phyloP scores from a whole-genome alignment of 202 grass and related monocot genomes.

The Schoenoplectus tabernaemontani region DNA sequence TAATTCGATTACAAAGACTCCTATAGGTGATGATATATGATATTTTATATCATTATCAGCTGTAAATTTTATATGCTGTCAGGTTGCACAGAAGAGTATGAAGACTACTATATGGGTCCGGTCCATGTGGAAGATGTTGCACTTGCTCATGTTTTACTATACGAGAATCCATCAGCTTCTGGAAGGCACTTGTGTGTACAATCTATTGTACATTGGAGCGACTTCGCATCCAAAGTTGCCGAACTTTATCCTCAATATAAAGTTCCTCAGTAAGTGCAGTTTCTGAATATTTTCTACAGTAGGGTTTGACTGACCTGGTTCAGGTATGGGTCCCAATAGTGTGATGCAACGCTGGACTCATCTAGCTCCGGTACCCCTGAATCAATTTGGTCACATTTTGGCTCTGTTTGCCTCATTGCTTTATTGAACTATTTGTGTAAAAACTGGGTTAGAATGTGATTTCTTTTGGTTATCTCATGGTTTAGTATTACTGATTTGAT shows the following conservation, averaged over 20 bases:
- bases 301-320: background rate
- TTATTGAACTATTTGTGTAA: background rate
- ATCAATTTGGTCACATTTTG: background rate
- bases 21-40: background rate
- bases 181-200: constrained; percentile 76
- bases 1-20: background rate
- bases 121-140: constrained; percentile 83
- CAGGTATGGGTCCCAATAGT: background rate
- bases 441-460: background rate
- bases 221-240: constrained; percentile 56
- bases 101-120: constrained; percentile 55
- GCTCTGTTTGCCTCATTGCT: background rate
- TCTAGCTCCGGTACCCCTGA: background rate
- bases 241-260: constrained; percentile 67
- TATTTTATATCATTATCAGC: background rate
- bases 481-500: background rate
- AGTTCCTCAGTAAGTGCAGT: constrained; percentile 41
- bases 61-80: constrained; percentile 1
- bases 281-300: background rate
- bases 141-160: constrained; percentile 55
- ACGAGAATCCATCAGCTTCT: constrained; percentile 51
- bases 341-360: background rate
- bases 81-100: constrained; percentile 64
- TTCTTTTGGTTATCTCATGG: background rate
- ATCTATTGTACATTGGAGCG: constrained; percentile 63